Evolutionary conservation across 345 rosid species (phyloP).

Genomic region (Populus deltoides): DNA sequence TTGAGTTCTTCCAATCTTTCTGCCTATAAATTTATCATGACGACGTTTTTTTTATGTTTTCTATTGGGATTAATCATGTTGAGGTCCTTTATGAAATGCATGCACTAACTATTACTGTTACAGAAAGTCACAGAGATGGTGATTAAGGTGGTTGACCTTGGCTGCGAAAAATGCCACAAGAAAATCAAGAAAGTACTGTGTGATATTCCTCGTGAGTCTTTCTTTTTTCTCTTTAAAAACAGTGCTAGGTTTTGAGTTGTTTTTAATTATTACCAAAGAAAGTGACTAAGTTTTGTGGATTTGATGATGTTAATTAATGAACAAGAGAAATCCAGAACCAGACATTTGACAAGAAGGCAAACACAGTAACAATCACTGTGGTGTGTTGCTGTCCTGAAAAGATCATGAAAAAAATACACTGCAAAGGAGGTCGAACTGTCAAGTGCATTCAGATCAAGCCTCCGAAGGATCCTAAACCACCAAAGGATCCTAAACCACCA

Average conservation of each 20-base stretch:
- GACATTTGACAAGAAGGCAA: slow-evolving; percentile 55
- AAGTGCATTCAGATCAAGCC: slow-evolving; percentile 47
- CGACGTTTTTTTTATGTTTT: not conserved
- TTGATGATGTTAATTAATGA: slow-evolving; percentile 15
- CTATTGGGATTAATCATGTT: too few species aligned
- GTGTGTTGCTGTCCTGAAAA: slow-evolving; percentile 75
- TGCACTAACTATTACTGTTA: not conserved
- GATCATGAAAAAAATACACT: slow-evolving; percentile 50
- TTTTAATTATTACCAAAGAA: not conserved
- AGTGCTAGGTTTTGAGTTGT: slow-evolving; percentile 32
- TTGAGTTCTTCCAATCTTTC: not conserved
- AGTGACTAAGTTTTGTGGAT: slow-evolving; percentile 22
- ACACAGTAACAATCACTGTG: slow-evolving; percentile 60
- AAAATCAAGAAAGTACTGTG: slow-evolving; percentile 77
- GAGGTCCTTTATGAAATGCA: not conserved
- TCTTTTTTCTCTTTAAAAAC: not conserved
- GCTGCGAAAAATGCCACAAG: slow-evolving; percentile 57
- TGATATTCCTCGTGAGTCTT: slow-evolving; percentile 61
- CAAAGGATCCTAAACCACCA: not conserved
- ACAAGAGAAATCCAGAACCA: slow-evolving; percentile 49
- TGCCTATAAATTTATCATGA: not conserved
- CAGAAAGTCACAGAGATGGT: slow-evolving; percentile 72
- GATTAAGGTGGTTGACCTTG: slow-evolving; percentile 66
- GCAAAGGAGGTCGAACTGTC: slow-evolving; percentile 53
- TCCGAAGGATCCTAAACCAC: too few species aligned